Evolutionary conservation across 2,329 filamentous ascomycete genomes (phyloP), one percentile per base, ranked within the genome.

Genomic region (Lecanicillium sp.): DNA sequence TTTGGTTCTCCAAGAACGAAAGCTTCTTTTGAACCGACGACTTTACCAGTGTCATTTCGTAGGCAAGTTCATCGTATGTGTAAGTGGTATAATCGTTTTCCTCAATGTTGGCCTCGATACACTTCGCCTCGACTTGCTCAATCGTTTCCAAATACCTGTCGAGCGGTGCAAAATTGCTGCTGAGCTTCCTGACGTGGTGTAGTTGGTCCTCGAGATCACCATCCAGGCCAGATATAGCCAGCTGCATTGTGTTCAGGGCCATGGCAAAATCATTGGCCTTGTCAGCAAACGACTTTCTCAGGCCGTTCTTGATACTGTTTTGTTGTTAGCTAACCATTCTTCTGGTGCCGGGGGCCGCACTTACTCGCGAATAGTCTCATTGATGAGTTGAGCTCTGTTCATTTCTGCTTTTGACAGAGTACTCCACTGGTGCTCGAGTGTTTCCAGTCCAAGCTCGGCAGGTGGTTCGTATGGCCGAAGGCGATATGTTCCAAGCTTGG

Each of bases 31-130:
- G 83, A 19, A 96, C 90, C 9, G 85, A 92, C 20, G 85, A 83
- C 57, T 88, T 89, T 41, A 96, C 92, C 20, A 98, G 73, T 13
- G 86, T 81, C 42, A 96, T 73, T 63, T 98, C 92, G 64, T 98
- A 98, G 43, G 80, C 80, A 30, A 98, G 73, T 63, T 98, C 92
- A 56, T 98, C 92, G 59, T 96, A 92, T 9, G 90, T 95, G 64
- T 96, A 96, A 8, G 90, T 96, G n/a, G 92, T 98, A 60, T 92
- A 96, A 66, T 98, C 92, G 61, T 98, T 98, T 55, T 98, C 92
- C 62, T 98, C 92, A 47, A 98, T 95, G 58, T 98, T 96, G 45
- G 92, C 92, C 66, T 96, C 90, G 43, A 82, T 76, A 58, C 92
- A 98, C 63, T 95, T 87, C 46, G 79, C 78, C 54, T 95, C 89